These are phyloP conservation scores for Takashimella koratensis DNA, from an alignment of 1,284 basidiomycete species.

Conservation along the genomic window DNA sequence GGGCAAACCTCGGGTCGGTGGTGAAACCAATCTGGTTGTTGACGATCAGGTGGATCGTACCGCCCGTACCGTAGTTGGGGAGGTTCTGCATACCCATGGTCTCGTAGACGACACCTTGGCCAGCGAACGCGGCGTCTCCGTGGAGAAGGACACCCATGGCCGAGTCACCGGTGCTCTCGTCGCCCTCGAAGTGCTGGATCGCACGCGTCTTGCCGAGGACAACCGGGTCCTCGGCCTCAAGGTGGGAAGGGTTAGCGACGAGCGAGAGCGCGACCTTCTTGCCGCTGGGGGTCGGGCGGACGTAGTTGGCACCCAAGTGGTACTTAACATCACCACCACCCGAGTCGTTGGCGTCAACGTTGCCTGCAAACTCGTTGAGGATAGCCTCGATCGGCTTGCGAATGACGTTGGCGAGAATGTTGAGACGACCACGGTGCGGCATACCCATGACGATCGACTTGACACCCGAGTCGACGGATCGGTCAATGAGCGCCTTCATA, in stretches of 20 bases:
- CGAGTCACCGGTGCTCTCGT: constrained; percentile 68
- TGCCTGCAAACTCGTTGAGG: constrained; percentile 84
- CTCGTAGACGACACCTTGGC: constrained; percentile 98
- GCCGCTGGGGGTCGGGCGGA: constrained; percentile 94
- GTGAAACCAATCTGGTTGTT: constrained; percentile 99
- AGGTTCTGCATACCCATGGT: constrained; percentile 98
- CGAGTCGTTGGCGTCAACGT: constrained; percentile 65
- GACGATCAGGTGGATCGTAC: constrained; percentile 96
- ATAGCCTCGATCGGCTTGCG: constrained; percentile 98
- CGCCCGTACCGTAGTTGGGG: constrained; percentile 92
- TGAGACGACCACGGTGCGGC: constrained; percentile 98
- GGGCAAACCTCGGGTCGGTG: constrained; percentile 94
- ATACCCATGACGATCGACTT: constrained; percentile 97
- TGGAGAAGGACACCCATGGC: constrained; percentile 95
- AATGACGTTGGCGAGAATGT: constrained; percentile 97
- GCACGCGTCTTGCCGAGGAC: constrained; percentile 97
- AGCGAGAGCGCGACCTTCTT: constrained; percentile 97
- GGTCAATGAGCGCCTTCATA: constrained; percentile 98
- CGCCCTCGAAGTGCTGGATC: constrained; percentile 91
- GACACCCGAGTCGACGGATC: constrained; percentile 92
- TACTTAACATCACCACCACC: constrained; percentile 99
- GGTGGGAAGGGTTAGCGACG: constrained; percentile 97
- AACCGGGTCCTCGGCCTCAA: constrained; percentile 95
- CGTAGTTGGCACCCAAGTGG: constrained; percentile 98
- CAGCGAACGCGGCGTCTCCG: constrained; percentile 98